These are phyloP conservation scores for Lablab purpureus DNA, from an alignment of 306 rosid species.

Conservation along the genomic window DNA sequence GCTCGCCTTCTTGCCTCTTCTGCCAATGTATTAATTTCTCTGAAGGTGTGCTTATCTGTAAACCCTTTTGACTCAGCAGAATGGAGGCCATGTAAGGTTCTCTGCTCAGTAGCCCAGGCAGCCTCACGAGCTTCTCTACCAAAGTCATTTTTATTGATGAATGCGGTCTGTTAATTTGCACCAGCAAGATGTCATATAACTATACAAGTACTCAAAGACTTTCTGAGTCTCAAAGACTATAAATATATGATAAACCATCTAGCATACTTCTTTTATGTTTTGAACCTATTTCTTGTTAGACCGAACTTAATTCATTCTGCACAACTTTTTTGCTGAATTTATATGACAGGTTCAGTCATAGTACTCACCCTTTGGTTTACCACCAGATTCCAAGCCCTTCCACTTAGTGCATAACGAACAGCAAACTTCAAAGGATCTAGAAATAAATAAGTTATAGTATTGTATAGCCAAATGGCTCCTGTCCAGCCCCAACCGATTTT, in stretches of 20 bases:
- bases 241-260: neutral
- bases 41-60: constrained; percentile 60
- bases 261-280: neutral
- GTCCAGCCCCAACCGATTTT: constrained; percentile 77
- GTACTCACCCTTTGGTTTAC: constrained; percentile 72
- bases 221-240: neutral
- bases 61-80: constrained; percentile 50
- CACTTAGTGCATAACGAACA: constrained; percentile 73
- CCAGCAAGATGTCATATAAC: constrained; percentile 19
- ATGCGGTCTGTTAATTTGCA: constrained; percentile 72
- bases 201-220: constrained; percentile 17
- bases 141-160: constrained; percentile 69
- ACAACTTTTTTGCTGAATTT: neutral
- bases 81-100: constrained; percentile 76
- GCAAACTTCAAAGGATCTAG: constrained; percentile 81
- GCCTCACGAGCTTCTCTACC: constrained; percentile 80
- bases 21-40: constrained; percentile 73
- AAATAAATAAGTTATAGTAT: constrained; percentile 55
- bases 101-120: constrained; percentile 75
- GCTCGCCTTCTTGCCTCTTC: constrained; percentile 83
- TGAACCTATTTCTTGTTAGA: neutral
- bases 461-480: constrained; percentile 72
- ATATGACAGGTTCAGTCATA: neutral
- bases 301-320: neutral
- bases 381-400: constrained; percentile 73